A percentile compares a stretch with the other conserved stretches of the same genome.
Conservation (phyloP, 345 rosid species). For the Citropsis articulata region DNA sequence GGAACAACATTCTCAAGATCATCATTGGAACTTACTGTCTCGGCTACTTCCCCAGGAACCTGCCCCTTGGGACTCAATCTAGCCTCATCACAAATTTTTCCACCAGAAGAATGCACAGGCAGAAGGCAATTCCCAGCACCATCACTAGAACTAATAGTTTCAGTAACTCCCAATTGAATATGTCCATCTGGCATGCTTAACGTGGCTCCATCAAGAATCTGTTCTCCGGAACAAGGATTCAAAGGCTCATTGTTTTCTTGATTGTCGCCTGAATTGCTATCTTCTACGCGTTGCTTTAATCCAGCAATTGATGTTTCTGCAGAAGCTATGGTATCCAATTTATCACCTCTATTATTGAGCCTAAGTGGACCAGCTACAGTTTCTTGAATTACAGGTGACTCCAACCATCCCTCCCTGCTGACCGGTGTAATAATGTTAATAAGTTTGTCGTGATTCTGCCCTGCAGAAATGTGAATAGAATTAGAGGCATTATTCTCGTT, state of each 20-base stretch:
- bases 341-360: conserved; percentile 7
- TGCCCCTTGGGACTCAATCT: conserved; percentile 4
- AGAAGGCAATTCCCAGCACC: background rate
- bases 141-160: conserved; percentile 10
- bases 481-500: background rate
- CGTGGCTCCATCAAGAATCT: conserved; percentile 20
- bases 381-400: conserved; percentile 19
- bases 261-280: conserved; percentile 17
- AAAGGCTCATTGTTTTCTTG: conserved; percentile 21
- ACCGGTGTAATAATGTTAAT: conserved; percentile 13
- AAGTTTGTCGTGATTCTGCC: background rate
- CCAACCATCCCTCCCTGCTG: conserved; percentile 7
- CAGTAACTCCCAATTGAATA: conserved; percentile 8
- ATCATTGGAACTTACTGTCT: conserved; percentile 14
- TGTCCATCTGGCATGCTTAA: conserved; percentile 11
- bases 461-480: conserved; percentile 15
- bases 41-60: conserved; percentile 11
- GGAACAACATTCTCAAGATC: conserved; percentile 21
- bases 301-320: conserved; percentile 9
- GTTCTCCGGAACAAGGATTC: conserved; percentile 19
- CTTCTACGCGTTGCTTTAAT: conserved; percentile 13
- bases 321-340: conserved; percentile 17
- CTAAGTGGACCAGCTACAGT: conserved; percentile 7
- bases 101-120: conserved; percentile 19
- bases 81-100: conserved; percentile 19